phyloP scores from a whole-genome alignment of 2,329 filamentous ascomycete genomes.

The Colletotrichum cordylinicola region DNA sequence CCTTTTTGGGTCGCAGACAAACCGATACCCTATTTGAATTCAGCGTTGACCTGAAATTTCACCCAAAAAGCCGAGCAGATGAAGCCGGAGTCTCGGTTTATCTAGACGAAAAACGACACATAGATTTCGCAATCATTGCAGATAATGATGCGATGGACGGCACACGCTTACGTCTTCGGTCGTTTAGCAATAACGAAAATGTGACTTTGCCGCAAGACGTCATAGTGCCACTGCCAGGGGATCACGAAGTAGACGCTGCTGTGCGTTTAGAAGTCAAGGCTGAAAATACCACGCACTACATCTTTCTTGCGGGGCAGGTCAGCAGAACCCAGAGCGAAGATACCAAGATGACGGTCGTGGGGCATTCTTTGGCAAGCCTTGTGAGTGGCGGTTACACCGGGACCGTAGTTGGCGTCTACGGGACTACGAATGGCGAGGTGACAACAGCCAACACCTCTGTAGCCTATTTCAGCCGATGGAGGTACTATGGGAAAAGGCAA shows the following conservation, averaged over 20 bases:
- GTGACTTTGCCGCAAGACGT: background rate
- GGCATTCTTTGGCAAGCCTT: background rate
- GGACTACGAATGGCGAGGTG: background rate
- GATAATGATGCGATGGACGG: rapidly evolving
- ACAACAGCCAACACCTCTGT: background rate
- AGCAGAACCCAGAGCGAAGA: rapidly evolving
- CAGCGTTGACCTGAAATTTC: background rate
- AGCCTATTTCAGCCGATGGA: background rate
- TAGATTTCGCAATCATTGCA: background rate
- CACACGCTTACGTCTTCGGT: background rate
- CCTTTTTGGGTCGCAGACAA: background rate
- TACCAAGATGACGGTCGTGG: background rate
- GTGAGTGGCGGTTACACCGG: background rate
- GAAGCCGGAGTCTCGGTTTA: background rate
- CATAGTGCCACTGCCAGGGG: background rate
- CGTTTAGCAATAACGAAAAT: background rate
- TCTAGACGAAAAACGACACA: background rate
- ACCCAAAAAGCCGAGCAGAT: background rate
- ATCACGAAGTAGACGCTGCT: background rate
- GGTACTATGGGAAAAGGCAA: background rate
- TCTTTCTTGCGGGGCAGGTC: background rate
- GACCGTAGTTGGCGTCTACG: background rate
- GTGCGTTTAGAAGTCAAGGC: background rate
- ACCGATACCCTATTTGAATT: background rate
- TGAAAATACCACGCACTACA: background rate